phyloP scores from a whole-genome alignment of 306 rosid species.

The Cicer chorassanicum region DNA sequence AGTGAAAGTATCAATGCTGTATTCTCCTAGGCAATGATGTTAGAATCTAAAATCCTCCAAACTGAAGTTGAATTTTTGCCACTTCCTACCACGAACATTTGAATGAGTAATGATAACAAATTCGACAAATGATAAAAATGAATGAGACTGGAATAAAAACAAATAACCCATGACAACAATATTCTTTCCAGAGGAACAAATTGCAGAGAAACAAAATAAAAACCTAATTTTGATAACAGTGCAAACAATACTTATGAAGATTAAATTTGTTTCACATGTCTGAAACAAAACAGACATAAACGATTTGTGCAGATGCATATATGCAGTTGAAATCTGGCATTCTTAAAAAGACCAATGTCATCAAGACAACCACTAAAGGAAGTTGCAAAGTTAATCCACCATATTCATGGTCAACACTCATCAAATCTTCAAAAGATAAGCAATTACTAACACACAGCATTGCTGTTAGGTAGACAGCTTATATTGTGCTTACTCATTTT shows the following conservation, averaged over 20 bases:
- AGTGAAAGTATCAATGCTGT: background rate
- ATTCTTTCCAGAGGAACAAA: constrained; percentile 17
- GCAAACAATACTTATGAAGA: constrained; percentile 5
- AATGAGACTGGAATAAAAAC: background rate
- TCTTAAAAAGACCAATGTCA: background rate
- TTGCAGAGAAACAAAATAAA: background rate
- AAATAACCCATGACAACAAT: constrained; percentile 8
- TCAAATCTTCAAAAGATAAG: background rate
- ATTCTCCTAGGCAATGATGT: background rate
- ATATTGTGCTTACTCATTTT: background rate
- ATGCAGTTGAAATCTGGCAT: constrained; percentile 1
- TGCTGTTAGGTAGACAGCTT: constrained; percentile 14
- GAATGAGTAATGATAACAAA: background rate
- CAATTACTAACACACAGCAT: background rate
- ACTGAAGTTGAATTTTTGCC: constrained; percentile 11
- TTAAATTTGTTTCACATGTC: background rate
- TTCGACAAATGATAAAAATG: constrained; percentile 17
- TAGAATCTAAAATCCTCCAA: constrained; percentile 20
- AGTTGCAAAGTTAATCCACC: background rate
- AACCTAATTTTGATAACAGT: background rate
- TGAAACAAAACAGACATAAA: constrained; percentile 12
- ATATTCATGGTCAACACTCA: constrained; percentile 11
- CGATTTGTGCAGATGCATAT: background rate
- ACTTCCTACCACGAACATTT: background rate
- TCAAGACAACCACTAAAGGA: constrained; percentile 3